Evolutionary conservation across 805 yeast species (phyloP).

Genomic region (Clavispora fructus): DNA sequence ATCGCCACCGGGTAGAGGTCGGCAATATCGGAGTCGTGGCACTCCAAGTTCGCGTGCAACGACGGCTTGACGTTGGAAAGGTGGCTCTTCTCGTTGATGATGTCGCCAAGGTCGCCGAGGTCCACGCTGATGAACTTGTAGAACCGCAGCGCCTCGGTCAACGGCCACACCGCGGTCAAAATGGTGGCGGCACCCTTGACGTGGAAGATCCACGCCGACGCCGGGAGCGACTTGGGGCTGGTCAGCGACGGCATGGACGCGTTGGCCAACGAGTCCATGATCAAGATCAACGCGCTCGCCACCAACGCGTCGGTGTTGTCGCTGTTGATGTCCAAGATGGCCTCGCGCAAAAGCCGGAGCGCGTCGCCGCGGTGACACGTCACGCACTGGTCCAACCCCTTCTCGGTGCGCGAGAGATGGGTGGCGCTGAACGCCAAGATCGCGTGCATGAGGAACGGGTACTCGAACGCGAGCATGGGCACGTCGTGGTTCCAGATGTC

Average conservation of each 20-base stretch:
- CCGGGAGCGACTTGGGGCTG: conserved; percentile 61
- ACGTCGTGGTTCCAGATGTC: conserved; percentile 85
- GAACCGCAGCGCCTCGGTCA: conserved; percentile 42
- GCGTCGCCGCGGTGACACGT: conserved; percentile 88
- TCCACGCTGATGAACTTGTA: conserved; percentile 70
- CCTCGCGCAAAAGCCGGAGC: conserved; percentile 70
- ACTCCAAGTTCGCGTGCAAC: conserved; percentile 55
- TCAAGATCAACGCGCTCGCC: conserved; percentile 82
- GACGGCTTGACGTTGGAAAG: conserved; percentile 13
- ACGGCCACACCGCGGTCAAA: conserved; percentile 93
- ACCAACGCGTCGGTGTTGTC: conserved; percentile 91
- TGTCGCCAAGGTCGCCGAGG: conserved; percentile 81
- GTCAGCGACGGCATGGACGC: conserved; percentile 59
- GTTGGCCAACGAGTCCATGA: conserved; percentile 91
- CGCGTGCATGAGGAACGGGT: conserved; percentile 90
- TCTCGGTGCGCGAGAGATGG: conserved; percentile 72
- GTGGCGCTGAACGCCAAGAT: conserved; percentile 89
- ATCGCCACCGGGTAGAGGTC: conserved; percentile 83
- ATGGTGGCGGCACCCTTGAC: conserved; percentile 97
- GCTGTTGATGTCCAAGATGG: conserved; percentile 75
- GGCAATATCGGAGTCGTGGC: conserved; percentile 80
- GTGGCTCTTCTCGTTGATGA: conserved; percentile 38
- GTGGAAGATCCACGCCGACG: conserved; percentile 95
- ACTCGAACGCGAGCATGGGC: conserved; percentile 80
- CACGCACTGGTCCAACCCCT: conserved; percentile 73